A percentile compares a stretch with the other conserved stretches of the same genome.
phyloP scores from a whole-genome alignment of 257 asterid genomes.

The Striga asiatica region DNA sequence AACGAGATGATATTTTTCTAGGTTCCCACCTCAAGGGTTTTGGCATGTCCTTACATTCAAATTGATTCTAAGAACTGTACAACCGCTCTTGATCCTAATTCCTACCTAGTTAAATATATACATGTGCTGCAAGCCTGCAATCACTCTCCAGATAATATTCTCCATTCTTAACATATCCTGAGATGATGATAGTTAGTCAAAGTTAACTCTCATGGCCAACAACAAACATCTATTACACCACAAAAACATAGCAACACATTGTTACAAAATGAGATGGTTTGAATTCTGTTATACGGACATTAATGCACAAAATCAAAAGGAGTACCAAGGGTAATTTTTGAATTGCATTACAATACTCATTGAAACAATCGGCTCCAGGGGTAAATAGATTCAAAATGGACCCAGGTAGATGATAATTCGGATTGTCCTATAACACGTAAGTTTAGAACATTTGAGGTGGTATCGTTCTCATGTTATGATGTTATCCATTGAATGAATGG shows the following conservation, averaged over 20 bases:
- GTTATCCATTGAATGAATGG: constrained; percentile 2
- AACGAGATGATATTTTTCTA: constrained; percentile 1
- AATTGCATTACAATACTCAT: not conserved
- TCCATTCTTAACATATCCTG: constrained; percentile 1
- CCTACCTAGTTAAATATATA: not conserved
- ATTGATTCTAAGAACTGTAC: constrained; percentile 3
- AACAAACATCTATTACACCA: constrained; percentile 7
- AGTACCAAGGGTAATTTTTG: not conserved
- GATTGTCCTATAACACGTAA: not conserved
- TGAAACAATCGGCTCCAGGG: not conserved
- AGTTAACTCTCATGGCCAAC: not conserved
- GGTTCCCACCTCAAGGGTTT: not conserved
- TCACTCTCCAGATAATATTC: not conserved
- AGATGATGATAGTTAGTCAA: not conserved
- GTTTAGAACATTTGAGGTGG: not conserved
- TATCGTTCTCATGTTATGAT: not conserved
- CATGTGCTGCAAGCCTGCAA: not conserved
- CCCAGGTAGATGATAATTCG: too few species aligned
- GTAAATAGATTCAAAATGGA: too few species aligned
- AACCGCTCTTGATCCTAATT: too few species aligned
- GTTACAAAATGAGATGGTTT: not conserved
- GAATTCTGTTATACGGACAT: not conserved
- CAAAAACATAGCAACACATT: not conserved
- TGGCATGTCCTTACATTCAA: not conserved
- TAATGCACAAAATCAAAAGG: not conserved